Evolutionary conservation across 495 filamentous ascomycete species (phyloP).

Genomic region (Rostrohypoxylon terebratum): DNA sequence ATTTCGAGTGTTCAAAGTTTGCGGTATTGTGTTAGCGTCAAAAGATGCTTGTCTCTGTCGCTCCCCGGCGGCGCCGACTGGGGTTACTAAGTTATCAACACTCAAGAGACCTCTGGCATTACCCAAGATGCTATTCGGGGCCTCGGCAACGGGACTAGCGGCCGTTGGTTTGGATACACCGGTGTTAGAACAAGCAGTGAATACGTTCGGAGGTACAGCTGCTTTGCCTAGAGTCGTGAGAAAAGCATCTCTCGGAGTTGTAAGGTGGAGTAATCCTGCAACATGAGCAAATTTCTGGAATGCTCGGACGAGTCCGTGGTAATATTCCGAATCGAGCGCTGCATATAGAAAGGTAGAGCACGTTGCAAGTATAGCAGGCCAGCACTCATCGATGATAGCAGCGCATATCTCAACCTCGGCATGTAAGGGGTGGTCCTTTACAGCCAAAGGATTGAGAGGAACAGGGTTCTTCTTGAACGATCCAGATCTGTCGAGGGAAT

Average conservation of each 20-base stretch:
- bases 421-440: conserved; percentile 77
- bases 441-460: conserved; percentile 81
- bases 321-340: conserved; percentile 92
- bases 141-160: conserved; percentile 61
- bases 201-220: conserved; percentile 81
- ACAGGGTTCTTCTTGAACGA: conserved; percentile 70
- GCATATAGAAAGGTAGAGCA: conserved; percentile 96
- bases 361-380: conserved; percentile 93
- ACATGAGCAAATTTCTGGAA: conserved; percentile 98
- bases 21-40: conserved; percentile 54
- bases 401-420: conserved; percentile 79
- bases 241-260: conserved; percentile 92
- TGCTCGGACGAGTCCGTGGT: conserved; percentile 89
- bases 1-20: conserved; percentile 85
- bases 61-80: conserved; percentile 59
- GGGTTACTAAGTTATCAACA: conserved; percentile 70
- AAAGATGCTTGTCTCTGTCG: conserved; percentile 65
- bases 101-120: conserved; percentile 74
- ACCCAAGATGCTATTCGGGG: conserved; percentile 63
- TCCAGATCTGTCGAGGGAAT: conserved; percentile 56
- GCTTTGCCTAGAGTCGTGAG: conserved; percentile 93
- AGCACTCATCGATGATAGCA: conserved; percentile 87
- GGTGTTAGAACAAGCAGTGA: conserved; percentile 69
- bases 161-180: conserved; percentile 54
- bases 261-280: conserved; percentile 83